phyloP scores from a whole-genome alignment of 352 stramenopile species.

The Phytophthora palmivora region DNA sequence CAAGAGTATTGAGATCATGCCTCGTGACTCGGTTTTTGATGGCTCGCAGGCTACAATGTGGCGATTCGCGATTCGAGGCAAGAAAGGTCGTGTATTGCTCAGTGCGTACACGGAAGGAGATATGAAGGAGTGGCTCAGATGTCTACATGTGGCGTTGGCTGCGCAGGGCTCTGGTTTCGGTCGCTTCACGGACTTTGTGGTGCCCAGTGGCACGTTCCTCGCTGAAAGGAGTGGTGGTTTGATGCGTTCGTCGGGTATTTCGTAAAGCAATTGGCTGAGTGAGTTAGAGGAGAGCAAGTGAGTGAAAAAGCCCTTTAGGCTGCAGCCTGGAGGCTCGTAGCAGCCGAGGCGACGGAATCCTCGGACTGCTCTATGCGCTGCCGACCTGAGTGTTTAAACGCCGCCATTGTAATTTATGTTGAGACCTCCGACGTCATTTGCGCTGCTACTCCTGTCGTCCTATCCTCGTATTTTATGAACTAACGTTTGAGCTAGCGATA shows the following conservation, averaged over 20 bases:
- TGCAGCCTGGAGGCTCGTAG: constrained; percentile 7
- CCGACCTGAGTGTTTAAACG: constrained; percentile 35
- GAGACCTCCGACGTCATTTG: constrained; percentile 26
- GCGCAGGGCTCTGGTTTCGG: constrained; percentile 52
- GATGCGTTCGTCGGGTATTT: constrained; percentile 58
- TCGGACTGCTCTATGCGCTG: constrained; percentile 27
- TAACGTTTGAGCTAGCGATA: too few relatives aligned
- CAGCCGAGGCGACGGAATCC: constrained; percentile 24
- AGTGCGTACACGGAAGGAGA: constrained; percentile 81
- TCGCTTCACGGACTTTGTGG: constrained; percentile 74
- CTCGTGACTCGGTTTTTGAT: constrained; percentile 80
- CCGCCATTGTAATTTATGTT: constrained; percentile 57
- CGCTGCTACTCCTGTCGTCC: constrained; percentile 8
- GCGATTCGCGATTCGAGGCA: constrained; percentile 77
- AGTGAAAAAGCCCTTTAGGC: constrained; percentile 12
- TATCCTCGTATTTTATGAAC: too few relatives aligned
- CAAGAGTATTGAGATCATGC: constrained; percentile 87
- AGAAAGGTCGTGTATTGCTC: constrained; percentile 69
- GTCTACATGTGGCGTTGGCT: constrained; percentile 76
- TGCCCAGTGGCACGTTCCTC: constrained; percentile 72
- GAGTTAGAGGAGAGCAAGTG: constrained; percentile 25
- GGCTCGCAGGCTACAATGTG: constrained; percentile 82
- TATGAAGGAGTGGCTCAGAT: constrained; percentile 88
- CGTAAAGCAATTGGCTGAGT: constrained; percentile 32
- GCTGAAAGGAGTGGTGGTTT: constrained; percentile 60